Percentiles rank a stretch among this genome's conserved stretches.
Conservation (phyloP, 2,329 filamentous ascomycete species). For the Colletotrichum paranaense region DNA sequence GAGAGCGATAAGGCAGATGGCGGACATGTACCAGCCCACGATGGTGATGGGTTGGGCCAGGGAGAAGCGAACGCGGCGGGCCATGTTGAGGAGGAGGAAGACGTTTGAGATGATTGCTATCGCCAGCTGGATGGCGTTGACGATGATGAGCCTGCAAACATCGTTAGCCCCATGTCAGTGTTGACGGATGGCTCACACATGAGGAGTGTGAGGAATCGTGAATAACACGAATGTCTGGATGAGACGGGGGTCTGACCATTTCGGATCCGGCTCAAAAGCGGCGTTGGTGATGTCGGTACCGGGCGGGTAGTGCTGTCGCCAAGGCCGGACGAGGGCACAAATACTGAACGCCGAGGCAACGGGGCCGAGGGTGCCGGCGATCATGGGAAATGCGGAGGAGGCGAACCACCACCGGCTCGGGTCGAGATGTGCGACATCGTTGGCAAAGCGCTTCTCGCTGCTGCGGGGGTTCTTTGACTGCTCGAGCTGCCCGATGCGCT, state of each 20-base stretch:
- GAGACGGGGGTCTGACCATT: conserved; percentile 64
- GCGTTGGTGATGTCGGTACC: conserved; percentile 61
- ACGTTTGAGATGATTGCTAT: conserved; percentile 83
- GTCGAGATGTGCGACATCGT: conserved; percentile 55
- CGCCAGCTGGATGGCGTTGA: conserved; percentile 83
- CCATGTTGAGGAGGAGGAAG: conserved; percentile 89
- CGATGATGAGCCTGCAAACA: conserved; percentile 68
- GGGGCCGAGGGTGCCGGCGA: conserved; percentile 86
- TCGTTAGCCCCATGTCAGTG: neutral
- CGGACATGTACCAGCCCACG: conserved; percentile 77
- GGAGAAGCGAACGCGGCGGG: conserved; percentile 80
- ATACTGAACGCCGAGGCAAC: conserved; percentile 91
- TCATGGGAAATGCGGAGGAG: conserved; percentile 76
- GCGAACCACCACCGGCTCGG: conserved; percentile 73
- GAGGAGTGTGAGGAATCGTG: neutral
- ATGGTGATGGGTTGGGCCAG: conserved; percentile 88
- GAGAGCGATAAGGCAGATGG: conserved; percentile 74
- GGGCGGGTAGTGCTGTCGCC: conserved; percentile 71
- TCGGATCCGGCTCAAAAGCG: conserved; percentile 71
- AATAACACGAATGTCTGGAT: neutral
- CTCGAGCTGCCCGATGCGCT: conserved; percentile 44
- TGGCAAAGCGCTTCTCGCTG: conserved; percentile 43
- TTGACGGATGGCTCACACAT: neutral
- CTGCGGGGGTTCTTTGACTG: conserved; percentile 38
- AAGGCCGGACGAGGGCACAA: conserved; percentile 83